Conservation (phyloP, 495 filamentous ascomycete genomes). For the Bombardia bombarda region DNA sequence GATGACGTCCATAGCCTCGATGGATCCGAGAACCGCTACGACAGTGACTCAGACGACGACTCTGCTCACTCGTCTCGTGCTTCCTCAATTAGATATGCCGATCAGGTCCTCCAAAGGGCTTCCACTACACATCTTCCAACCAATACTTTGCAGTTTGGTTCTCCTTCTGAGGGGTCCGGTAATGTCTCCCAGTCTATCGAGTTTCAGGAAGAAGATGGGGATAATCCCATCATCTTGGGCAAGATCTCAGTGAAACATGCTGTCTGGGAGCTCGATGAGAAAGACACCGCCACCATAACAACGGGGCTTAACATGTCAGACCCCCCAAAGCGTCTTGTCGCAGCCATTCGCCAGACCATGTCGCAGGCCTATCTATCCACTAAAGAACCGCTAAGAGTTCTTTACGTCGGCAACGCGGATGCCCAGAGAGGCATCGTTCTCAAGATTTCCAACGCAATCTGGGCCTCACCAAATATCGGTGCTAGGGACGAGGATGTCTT, state of each 20-base stretch:
- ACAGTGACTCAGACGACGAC: conserved; percentile 32
- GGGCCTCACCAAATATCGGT: conserved; percentile 27
- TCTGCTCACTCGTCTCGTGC: conserved; percentile 34
- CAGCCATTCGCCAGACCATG: conserved; percentile 66
- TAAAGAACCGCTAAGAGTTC: conserved; percentile 58
- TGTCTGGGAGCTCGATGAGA: conserved; percentile 48
- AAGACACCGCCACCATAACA: conserved; percentile 42
- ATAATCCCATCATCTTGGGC: conserved; percentile 36
- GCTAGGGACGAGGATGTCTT: conserved; percentile 12
- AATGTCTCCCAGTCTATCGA: conserved; percentile 41
- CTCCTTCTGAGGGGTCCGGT: conserved; percentile 11
- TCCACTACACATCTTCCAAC: conserved; percentile 29
- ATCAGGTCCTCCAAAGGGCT: conserved; percentile 33
- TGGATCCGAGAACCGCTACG: conserved; percentile 37
- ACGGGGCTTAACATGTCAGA: conserved; percentile 25
- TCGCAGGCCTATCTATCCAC: conserved; percentile 53
- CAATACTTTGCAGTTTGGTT: conserved; percentile 28
- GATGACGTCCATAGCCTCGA: conserved; percentile 49
- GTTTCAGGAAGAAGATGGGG: conserved; percentile 49
- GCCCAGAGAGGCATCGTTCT: conserved; percentile 63
- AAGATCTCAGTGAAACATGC: conserved; percentile 56
- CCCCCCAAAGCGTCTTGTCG: conserved; percentile 36
- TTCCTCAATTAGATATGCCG: conserved; percentile 32
- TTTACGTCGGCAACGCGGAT: conserved; percentile 58
- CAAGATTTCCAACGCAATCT: conserved; percentile 62